phyloP scores from a whole-genome alignment of 768 basidiomycete species.

The Trametes elegans region DNA sequence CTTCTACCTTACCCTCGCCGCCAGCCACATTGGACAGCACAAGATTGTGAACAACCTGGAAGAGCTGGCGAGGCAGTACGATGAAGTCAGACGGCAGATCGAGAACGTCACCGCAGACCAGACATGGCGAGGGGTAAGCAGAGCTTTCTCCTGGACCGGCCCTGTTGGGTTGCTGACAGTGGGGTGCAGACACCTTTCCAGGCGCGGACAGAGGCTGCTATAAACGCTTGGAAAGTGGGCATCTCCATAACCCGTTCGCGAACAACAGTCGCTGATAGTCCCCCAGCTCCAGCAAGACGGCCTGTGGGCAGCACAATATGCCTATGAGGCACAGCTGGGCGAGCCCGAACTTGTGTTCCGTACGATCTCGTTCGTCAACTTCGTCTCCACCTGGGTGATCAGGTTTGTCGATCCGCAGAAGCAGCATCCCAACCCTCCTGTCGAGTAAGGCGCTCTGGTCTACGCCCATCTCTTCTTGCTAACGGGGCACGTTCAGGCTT shows the following conservation, averaged over 20 bases:
- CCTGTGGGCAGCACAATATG: conserved; percentile 68
- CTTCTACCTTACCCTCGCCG: conserved; percentile 85
- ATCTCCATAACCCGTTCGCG: neutral
- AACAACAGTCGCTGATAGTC: neutral
- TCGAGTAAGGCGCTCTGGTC: conserved; percentile 59
- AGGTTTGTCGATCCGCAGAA: conserved; percentile 83
- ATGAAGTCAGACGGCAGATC: conserved; percentile 74
- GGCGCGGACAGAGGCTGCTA: conserved; percentile 72
- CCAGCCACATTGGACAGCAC: conserved; percentile 86
- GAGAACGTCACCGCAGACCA: conserved; percentile 74
- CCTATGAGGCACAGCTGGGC: conserved; percentile 81
- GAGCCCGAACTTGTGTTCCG: conserved; percentile 83
- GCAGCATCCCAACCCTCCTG: conserved; percentile 65
- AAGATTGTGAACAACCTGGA: conserved; percentile 77
- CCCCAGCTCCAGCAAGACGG: conserved; percentile 67
- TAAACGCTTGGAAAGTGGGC: conserved; percentile 74
- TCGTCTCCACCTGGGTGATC: conserved; percentile 92
- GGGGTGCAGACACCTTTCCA: conserved; percentile 61
- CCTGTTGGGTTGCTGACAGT: neutral
- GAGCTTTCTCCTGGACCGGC: conserved; percentile 25
- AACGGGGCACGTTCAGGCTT: conserved; percentile 46
- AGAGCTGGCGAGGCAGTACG: conserved; percentile 69
- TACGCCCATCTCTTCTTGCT: neutral
- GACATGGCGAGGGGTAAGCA: conserved; percentile 73
- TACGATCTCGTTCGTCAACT: conserved; percentile 80